These are phyloP conservation scores for Eragrostis nindensis DNA, from an alignment of 176 grass and related monocot species.

Conservation along the genomic window DNA sequence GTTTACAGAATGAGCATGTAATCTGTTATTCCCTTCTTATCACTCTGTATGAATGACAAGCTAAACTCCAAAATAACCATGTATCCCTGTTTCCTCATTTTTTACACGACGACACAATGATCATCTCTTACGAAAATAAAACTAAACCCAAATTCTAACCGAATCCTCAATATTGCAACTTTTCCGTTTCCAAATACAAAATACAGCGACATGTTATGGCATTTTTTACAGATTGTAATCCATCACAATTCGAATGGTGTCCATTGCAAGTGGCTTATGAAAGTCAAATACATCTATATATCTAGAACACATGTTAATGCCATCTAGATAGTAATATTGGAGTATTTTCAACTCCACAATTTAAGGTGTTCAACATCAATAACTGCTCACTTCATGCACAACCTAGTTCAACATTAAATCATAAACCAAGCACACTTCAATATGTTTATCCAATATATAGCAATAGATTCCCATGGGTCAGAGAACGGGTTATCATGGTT, in stretches of 20 bases:
- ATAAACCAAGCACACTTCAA: neutral
- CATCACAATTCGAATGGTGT: neutral
- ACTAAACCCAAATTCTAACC: neutral
- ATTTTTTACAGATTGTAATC: neutral
- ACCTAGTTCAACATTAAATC: constrained; percentile 19
- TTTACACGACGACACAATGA: neutral
- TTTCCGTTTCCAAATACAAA: neutral
- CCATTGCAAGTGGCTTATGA: neutral
- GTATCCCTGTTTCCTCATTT: neutral
- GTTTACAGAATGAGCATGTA: neutral
- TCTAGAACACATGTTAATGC: neutral
- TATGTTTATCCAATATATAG: neutral
- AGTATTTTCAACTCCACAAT: neutral
- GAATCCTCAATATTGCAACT: neutral
- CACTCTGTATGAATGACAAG: neutral
- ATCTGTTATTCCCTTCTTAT: neutral
- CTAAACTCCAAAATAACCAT: neutral
- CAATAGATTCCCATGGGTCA: neutral
- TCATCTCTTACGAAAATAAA: neutral
- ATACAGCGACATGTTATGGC: neutral
- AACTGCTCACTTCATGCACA: neutral
- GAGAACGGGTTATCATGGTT: neutral
- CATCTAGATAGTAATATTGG: neutral
- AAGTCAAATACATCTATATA: neutral
- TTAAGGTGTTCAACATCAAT: neutral